A percentile compares a stretch with the other conserved stretches of the same genome.
Conservation (phyloP, 108 stramenopile species). For the Chaetoceros muelleri region DNA sequence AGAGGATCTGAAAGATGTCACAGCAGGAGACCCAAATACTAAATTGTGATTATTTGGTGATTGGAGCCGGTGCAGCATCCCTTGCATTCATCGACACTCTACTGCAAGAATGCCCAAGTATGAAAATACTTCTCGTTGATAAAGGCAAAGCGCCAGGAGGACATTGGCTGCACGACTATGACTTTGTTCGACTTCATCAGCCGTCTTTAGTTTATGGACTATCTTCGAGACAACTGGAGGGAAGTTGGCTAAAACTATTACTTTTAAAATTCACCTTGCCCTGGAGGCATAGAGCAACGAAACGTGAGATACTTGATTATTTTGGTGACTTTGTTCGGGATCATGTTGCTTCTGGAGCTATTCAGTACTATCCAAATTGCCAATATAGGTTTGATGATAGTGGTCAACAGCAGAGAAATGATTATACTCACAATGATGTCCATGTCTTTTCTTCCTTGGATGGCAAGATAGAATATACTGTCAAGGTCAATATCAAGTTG, state of each 20-base stretch:
- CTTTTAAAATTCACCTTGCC: constrained; percentile 15
- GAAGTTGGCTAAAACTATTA: constrained; percentile 14
- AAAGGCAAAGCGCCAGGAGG: constrained; percentile 15
- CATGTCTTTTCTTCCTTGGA: constrained; percentile 4
- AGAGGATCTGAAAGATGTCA: too few species aligned
- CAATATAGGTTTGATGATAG: constrained; percentile 8
- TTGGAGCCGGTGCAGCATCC: constrained; percentile 23
- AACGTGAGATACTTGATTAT: constrained; percentile 14
- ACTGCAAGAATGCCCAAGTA: constrained; percentile 5
- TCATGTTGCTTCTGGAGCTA: constrained; percentile 5
- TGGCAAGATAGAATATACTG: not conserved
- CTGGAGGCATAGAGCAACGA: constrained; percentile 17
- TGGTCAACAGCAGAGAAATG: too few species aligned
- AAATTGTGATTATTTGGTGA: constrained; percentile 20
- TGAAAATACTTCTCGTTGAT: constrained; percentile 17
- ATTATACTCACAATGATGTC: not conserved
- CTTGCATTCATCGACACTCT: constrained; percentile 24
- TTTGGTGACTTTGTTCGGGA: constrained; percentile 6
- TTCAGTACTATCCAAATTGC: constrained; percentile 10
- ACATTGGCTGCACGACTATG: constrained; percentile 21
- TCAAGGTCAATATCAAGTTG: constrained; percentile 13
- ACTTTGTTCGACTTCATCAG: constrained; percentile 21
- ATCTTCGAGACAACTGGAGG: constrained; percentile 10
- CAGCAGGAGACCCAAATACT: too few species aligned
- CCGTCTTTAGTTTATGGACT: constrained; percentile 20